Percentiles rank a stretch among this genome's conserved stretches.
These are phyloP conservation scores for Aurinia saxatilis DNA, from an alignment of 345 rosid genomes.

Conservation along the genomic window DNA sequence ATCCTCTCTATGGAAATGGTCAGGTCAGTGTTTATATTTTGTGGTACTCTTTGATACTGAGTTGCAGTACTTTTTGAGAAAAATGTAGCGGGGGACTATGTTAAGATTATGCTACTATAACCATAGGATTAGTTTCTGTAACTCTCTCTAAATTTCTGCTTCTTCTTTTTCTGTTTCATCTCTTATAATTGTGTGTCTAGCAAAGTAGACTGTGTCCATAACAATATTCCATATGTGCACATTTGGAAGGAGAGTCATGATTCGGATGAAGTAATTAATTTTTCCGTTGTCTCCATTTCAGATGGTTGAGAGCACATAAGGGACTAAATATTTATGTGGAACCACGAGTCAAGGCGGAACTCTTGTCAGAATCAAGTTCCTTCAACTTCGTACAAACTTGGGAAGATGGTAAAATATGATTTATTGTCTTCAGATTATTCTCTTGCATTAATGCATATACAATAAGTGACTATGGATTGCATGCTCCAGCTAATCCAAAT, in stretches of 20 bases:
- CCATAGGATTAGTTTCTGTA: neutral
- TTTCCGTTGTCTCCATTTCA: slow-evolving; percentile 29
- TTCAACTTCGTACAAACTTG: slow-evolving; percentile 79
- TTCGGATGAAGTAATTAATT: slow-evolving; percentile 3
- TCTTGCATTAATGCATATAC: neutral
- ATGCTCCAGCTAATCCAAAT: too few relatives aligned
- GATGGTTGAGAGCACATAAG: slow-evolving; percentile 84
- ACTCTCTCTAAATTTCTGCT: neutral
- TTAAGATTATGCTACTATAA: neutral
- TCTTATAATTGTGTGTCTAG: neutral
- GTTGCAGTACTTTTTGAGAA: neutral
- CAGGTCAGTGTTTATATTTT: slow-evolving; percentile 45
- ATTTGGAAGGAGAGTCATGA: slow-evolving; percentile 5
- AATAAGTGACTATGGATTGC: neutral
- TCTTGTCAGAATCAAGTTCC: slow-evolving; percentile 69
- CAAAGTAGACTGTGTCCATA: neutral
- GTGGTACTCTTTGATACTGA: neutral
- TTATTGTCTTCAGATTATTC: neutral
- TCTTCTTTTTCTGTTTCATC: neutral
- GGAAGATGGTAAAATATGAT: slow-evolving; percentile 66
- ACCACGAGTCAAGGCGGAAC: slow-evolving; percentile 75
- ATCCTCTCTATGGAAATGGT: slow-evolving; percentile 74
- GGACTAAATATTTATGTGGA: slow-evolving; percentile 73
- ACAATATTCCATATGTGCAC: neutral
- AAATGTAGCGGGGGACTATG: neutral